Conservation (phyloP, 2,329 filamentous ascomycete species). For the Plectosphaerella cucumerina region DNA sequence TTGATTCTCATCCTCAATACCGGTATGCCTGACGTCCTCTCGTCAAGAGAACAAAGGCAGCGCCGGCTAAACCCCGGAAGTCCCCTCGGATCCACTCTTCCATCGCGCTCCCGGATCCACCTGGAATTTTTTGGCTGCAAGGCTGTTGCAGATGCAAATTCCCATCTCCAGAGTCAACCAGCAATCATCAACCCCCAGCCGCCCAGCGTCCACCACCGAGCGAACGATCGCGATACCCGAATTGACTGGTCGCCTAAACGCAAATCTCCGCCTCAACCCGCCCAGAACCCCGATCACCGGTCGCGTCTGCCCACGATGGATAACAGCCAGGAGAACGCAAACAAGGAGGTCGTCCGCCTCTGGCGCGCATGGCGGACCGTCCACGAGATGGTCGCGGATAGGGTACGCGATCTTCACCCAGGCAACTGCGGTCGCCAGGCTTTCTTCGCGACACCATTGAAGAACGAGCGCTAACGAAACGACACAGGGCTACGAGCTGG, state of each 20-base stretch:
- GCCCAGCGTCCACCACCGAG: too few species aligned
- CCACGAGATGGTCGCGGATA: slow-evolving; percentile 90
- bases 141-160: background rate
- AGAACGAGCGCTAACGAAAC: background rate
- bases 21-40: too few species aligned
- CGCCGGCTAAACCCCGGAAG: too few species aligned
- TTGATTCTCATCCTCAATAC: too few species aligned
- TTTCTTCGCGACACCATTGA: too few species aligned
- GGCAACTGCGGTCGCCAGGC: too few species aligned
- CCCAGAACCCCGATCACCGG: background rate
- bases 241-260: too few species aligned
- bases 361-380: slow-evolving; percentile 94
- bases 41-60: too few species aligned
- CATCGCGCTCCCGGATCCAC: background rate
- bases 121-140: slow-evolving; percentile 1
- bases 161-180: background rate
- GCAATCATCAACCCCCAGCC: background rate
- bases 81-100: background rate
- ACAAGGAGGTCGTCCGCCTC: slow-evolving; percentile 60
- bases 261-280: too few species aligned
- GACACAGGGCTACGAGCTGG: slow-evolving; percentile 81
- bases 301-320: background rate
- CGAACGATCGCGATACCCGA: too few species aligned
- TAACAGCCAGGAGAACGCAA: slow-evolving; percentile 12
- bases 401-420: slow-evolving; percentile 61